Base-by-base conservation (phyloP, 805 yeast species). In the Candida pseudoglaebosa region DNA sequence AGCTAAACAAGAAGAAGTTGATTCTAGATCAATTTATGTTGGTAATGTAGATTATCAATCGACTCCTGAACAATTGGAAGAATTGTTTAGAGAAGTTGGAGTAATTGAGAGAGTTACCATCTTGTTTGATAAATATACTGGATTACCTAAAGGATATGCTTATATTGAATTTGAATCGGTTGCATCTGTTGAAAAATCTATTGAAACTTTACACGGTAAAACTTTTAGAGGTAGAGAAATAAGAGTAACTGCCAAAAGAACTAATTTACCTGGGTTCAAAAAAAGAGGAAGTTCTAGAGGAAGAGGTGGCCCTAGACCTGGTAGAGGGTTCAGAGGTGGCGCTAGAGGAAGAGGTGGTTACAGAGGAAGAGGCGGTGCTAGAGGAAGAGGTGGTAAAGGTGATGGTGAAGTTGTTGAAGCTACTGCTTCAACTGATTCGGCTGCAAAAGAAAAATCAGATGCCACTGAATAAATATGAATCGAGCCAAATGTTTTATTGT, bases 61-160 rank as follows among this genome's bases (percentile, higher is more conserved):
- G 1, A 69, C 80, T 1, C 80, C 82, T 1, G 74, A 67, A 36
- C 70, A 65, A 36, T 52, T 78, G 41, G 81, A 78, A 43, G 56
- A 57, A 17, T 65, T 67, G 37, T 78, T 77, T 55, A 57, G 57
- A 26, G 45, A 41, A 1, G 64, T 60, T 28, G 83, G 82, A 1
- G 53, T 52, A 1, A 69, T 78, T 36, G 71, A 70, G 43, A 56
- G 81, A 45, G 70, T 78, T 8, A 78, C 84, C 1, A 67, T 78
- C 16, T 60, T 78, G 40, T 62, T 65, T 40, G 73, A 71, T 45
- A 62, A 62, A 32, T 59, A 49, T 46, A 63, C 74, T 1, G 77
- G 77, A 0, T 53, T 54, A 14, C 73, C 78, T 6, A 73, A 70
- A 45, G 86, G 85, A 2, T 78, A 75, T 51, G 87, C 85, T 1